Conservation (phyloP, 495 filamentous ascomycete genomes). For the Lophium mytilinum region DNA sequence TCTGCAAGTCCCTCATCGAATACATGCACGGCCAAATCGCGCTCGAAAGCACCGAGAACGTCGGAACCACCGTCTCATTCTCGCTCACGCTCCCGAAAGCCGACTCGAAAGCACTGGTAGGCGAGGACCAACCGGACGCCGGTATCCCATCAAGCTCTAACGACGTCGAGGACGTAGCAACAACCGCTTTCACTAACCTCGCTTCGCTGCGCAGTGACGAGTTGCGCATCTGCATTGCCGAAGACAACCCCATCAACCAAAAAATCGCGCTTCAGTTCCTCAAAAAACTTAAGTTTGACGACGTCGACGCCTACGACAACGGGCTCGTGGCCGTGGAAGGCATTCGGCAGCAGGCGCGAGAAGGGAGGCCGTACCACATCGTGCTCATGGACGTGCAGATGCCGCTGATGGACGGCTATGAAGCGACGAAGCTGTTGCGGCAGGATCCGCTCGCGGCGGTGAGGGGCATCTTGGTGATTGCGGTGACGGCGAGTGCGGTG, state of each 20-base stretch:
- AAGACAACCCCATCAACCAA: slow-evolving; percentile 41
- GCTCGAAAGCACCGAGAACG: slow-evolving; percentile 48
- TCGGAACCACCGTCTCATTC: slow-evolving; percentile 49
- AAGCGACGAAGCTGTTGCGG: slow-evolving; percentile 63
- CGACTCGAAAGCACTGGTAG: neutral
- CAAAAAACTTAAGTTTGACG: slow-evolving; percentile 64
- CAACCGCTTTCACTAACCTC: no score
- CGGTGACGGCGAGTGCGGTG: slow-evolving; percentile 76
- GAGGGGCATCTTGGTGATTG: slow-evolving; percentile 60
- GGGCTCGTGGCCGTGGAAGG: slow-evolving; percentile 71
- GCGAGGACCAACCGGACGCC: slow-evolving; percentile 40
- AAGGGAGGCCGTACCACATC: no score
- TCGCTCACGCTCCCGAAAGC: neutral
- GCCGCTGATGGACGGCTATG: slow-evolving; percentile 51
- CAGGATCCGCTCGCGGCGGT: slow-evolving; percentile 47
- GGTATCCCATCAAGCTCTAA: slow-evolving; percentile 65
- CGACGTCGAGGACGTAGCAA: no score
- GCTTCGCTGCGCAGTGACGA: no score
- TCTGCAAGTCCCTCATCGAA: slow-evolving; percentile 71
- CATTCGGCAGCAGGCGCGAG: slow-evolving; percentile 38
- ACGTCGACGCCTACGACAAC: slow-evolving; percentile 63
- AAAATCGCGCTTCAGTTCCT: slow-evolving; percentile 70
- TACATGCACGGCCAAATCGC: slow-evolving; percentile 74
- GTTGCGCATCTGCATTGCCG: no score
- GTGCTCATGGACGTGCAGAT: slow-evolving; percentile 70